Percentiles rank a stretch among this genome's conserved stretches.
Evolutionary conservation across 1,139 yeast species (phyloP).

Genomic region (Debaryomycetaceae sp.): DNA sequence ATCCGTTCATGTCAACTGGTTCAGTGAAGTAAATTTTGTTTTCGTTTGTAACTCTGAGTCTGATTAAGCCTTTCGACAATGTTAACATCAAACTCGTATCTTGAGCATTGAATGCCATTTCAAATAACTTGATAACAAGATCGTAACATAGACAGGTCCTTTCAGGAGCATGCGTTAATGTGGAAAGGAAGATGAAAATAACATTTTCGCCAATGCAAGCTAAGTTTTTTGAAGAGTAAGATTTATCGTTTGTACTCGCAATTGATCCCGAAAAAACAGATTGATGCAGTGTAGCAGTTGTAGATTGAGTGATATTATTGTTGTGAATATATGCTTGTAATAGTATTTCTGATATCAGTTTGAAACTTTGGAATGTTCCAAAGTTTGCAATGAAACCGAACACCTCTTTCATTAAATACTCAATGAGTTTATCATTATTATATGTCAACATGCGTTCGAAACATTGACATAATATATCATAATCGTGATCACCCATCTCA

Average conservation of each 20-base stretch:
- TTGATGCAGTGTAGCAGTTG: neutral
- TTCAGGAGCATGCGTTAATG: conserved; percentile 19
- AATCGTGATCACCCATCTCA: conserved; percentile 19
- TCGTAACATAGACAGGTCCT: conserved; percentile 31
- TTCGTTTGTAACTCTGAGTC: conserved; percentile 53
- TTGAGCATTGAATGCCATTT: conserved; percentile 24
- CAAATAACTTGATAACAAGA: conserved; percentile 22
- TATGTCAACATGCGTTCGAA: conserved; percentile 25
- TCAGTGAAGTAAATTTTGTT: conserved; percentile 47
- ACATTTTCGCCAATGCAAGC: conserved; percentile 28
- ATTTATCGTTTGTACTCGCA: conserved; percentile 1
- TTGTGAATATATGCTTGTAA: neutral
- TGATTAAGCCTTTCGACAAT: conserved; percentile 50
- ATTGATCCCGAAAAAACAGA: conserved; percentile 11
- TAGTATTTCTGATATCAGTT: conserved; percentile 12
- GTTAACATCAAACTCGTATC: conserved; percentile 39
- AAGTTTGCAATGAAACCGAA: conserved; percentile 24
- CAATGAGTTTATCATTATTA: conserved; percentile 31
- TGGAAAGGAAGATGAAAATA: conserved; percentile 29
- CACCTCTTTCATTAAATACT: conserved; percentile 28
- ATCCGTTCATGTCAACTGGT: conserved; percentile 65
- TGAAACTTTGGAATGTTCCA: conserved; percentile 22
- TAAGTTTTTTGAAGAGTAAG: conserved; percentile 11
- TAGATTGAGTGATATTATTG: neutral
- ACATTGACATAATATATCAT: conserved; percentile 29